phyloP scores from a whole-genome alignment of 148 eudicot genomes.

The Diospyros lotus region DNA sequence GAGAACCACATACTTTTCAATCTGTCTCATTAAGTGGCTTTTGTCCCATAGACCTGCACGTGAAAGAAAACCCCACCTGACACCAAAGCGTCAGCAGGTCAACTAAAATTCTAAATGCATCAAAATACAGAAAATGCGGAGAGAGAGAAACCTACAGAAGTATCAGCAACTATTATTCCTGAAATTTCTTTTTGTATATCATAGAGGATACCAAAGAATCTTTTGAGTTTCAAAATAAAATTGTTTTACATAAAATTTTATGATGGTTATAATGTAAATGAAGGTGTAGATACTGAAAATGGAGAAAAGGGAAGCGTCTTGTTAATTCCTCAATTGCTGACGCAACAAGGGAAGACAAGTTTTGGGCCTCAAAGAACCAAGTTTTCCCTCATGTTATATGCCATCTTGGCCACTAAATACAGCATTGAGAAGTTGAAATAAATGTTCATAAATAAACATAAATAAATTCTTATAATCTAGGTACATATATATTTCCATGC shows the following conservation, averaged over 20 bases:
- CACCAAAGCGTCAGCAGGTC: slow-evolving; percentile 13
- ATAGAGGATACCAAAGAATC: no score
- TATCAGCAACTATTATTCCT: no score
- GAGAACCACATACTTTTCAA: slow-evolving; percentile 67
- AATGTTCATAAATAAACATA: not conserved
- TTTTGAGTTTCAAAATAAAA: no score
- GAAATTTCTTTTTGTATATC: no score
- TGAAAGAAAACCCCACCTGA: slow-evolving; percentile 96
- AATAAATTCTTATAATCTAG: not conserved
- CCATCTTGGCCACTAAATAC: not conserved
- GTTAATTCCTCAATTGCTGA: not conserved
- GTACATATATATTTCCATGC: not conserved
- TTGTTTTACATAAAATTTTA: no score
- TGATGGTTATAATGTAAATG: not conserved
- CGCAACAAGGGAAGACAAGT: not conserved
- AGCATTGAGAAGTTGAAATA: slow-evolving; percentile 3
- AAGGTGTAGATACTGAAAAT: no score
- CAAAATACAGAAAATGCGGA: not conserved
- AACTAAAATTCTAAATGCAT: slow-evolving; percentile 12
- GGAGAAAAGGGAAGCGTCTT: not conserved
- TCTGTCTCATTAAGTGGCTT: slow-evolving; percentile 96
- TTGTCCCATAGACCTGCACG: slow-evolving; percentile 99
- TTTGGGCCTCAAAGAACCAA: not conserved
- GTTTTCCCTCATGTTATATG: not conserved
- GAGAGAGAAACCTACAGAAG: no score